Conservation (phyloP, 2,329 filamentous ascomycete species). For the Drechslerella coelobrocha region DNA sequence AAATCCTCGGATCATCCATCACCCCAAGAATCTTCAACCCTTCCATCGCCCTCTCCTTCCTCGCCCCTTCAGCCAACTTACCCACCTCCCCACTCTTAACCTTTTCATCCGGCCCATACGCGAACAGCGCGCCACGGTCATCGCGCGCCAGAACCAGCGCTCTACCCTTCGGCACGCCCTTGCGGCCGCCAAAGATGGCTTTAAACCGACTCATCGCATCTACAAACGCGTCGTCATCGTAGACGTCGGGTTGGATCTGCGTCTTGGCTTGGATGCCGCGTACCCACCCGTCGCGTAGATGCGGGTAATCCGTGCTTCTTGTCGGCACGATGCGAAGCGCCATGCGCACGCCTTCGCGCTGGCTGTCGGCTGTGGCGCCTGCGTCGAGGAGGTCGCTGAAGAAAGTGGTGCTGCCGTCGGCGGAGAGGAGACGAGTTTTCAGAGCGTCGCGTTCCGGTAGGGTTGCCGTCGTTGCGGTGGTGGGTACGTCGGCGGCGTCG, state of each 20-base stretch:
- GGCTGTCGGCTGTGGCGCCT: neutral
- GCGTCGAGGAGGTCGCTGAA: slow-evolving; percentile 36
- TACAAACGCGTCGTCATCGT: slow-evolving; percentile 78
- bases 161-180: slow-evolving; percentile 77
- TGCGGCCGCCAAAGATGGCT: slow-evolving; percentile 73
- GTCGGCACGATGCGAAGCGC: slow-evolving; percentile 85
- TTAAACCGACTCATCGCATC: slow-evolving; percentile 78
- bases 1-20: slow-evolving; percentile 79
- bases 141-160: slow-evolving; percentile 77
- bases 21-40: slow-evolving; percentile 67
- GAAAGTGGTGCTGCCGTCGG: slow-evolving; percentile 69
- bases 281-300: slow-evolving; percentile 89
- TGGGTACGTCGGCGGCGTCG: slow-evolving; percentile 21
- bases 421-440: slow-evolving; percentile 69
- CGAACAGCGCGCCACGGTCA: slow-evolving; percentile 66
- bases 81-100: slow-evolving; percentile 59
- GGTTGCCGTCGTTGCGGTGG: slow-evolving; percentile 77
- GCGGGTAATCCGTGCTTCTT: slow-evolving; percentile 92
- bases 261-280: slow-evolving; percentile 73
- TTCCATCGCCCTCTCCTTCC: slow-evolving; percentile 61
- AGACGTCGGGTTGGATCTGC: slow-evolving; percentile 58
- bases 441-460: slow-evolving; percentile 79
- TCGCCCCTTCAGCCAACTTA: slow-evolving; percentile 56
- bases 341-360: slow-evolving; percentile 69
- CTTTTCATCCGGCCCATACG: slow-evolving; percentile 67